phyloP scores from a whole-genome alignment of 768 basidiomycete genomes.

The Leccinum subgranulosum region DNA sequence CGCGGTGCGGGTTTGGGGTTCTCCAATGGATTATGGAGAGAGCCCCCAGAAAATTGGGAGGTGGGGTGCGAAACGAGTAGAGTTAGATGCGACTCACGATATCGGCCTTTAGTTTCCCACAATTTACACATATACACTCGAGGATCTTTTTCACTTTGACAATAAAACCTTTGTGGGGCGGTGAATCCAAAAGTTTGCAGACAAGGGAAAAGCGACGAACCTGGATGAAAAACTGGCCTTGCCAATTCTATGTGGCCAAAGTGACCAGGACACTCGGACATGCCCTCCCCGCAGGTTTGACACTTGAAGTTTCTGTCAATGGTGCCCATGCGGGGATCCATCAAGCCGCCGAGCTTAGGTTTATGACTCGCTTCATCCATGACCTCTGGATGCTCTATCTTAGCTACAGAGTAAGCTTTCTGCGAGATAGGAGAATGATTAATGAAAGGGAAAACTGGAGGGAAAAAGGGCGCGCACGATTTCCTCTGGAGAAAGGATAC shows the following conservation, averaged over 20 bases:
- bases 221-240: slow-evolving; percentile 95
- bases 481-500: slow-evolving; percentile 97
- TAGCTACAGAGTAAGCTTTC: slow-evolving; percentile 99
- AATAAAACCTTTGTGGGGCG: slow-evolving; percentile 70
- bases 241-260: slow-evolving; percentile 99
- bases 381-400: slow-evolving; percentile 98
- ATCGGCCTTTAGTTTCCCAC: slow-evolving; percentile 96
- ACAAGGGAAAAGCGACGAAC: slow-evolving; percentile 43
- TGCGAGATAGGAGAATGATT: slow-evolving; percentile 33
- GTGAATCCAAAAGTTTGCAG: background rate
- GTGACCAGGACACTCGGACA: slow-evolving; percentile 99
- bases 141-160: slow-evolving; percentile 99
- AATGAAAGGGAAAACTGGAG: slow-evolving; percentile 2
- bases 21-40: slow-evolving; percentile 84
- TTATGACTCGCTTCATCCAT: slow-evolving; percentile 93
- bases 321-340: slow-evolving; percentile 98
- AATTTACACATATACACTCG: slow-evolving; percentile 98
- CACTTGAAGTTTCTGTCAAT: slow-evolving; percentile 98
- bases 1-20: slow-evolving; percentile 93
- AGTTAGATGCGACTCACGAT: slow-evolving; percentile 85
- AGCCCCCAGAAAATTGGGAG: slow-evolving; percentile 98
- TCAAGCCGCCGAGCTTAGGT: slow-evolving; percentile 90
- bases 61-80: slow-evolving; percentile 90
- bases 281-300: slow-evolving; percentile 99
- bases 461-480: slow-evolving; percentile 54